These are phyloP conservation scores for Pyracantha coccinea DNA, from an alignment of 331 rosid species.

Conservation along the genomic window DNA sequence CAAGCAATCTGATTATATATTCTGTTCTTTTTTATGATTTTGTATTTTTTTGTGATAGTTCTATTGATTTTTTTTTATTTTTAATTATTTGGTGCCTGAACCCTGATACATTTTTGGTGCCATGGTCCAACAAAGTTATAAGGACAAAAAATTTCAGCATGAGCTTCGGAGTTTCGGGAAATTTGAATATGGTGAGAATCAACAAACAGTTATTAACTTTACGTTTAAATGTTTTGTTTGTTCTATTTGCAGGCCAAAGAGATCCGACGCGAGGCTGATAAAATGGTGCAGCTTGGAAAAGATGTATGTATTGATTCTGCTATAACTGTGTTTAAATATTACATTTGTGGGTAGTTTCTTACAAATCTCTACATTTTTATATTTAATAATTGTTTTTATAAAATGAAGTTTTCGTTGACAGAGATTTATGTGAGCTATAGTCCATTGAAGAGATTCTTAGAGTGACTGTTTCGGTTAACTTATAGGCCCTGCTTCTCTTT, in stretches of 20 bases:
- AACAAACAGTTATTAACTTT: not conserved
- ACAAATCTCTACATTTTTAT: not conserved
- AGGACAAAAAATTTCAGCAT: not conserved
- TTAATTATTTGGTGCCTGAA: not conserved
- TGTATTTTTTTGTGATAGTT: not conserved
- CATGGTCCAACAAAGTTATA: not conserved
- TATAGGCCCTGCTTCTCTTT: not conserved
- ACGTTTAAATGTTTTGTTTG: not conserved
- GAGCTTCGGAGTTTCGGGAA: not conserved
- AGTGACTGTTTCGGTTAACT: not conserved
- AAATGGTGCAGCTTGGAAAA: constrained; percentile 91
- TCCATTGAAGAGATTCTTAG: not conserved
- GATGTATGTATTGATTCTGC: constrained; percentile 41
- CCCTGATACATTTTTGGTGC: not conserved
- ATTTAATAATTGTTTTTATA: not conserved
- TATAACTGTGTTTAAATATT: not conserved
- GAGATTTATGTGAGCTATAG: not conserved
- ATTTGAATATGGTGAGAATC: not conserved
- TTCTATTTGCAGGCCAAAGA: constrained; percentile 65
- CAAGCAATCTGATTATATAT: not conserved
- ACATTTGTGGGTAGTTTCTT: not conserved
- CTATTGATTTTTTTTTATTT: not conserved
- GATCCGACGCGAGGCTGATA: constrained; percentile 78
- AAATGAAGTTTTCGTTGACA: not conserved
- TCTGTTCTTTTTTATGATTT: not conserved